phyloP scores from a whole-genome alignment of 1,284 basidiomycete genomes.

The Golubevia pallescens region DNA sequence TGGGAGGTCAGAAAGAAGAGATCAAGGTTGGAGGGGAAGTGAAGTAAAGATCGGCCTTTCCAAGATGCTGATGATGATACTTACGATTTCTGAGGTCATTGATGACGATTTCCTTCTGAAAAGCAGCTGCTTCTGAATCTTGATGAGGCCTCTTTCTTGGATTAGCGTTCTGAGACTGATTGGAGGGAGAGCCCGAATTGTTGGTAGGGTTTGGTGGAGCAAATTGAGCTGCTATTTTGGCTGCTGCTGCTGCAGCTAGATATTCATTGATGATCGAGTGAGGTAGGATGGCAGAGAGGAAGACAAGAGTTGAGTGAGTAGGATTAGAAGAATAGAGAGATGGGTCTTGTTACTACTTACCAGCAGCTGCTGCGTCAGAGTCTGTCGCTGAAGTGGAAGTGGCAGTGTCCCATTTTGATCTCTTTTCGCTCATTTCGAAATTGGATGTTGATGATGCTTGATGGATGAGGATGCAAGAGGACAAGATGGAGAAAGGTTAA shows the following conservation, averaged over 20 bases:
- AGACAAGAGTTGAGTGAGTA: slow-evolving; percentile 2
- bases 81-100: slow-evolving; percentile 94
- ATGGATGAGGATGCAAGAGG: too few species aligned
- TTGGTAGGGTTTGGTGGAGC: slow-evolving; percentile 1
- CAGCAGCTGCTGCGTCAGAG: slow-evolving; percentile 20
- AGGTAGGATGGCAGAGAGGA: not conserved
- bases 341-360: slow-evolving; percentile 6
- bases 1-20: too few species aligned
- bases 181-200: slow-evolving; percentile 7
- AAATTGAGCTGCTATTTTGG: slow-evolving; percentile 52
- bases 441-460: too few species aligned
- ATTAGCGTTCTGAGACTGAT: slow-evolving; percentile 13
- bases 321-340: not conserved
- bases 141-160: slow-evolving; percentile 1
- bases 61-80: too few species aligned
- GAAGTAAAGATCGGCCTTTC: too few species aligned
- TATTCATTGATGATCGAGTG: slow-evolving; percentile 4
- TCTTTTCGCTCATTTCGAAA: too few species aligned
- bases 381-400: not conserved
- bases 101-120: slow-evolving; percentile 84
- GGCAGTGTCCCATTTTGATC: too few species aligned
- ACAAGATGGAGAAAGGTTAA: too few species aligned
- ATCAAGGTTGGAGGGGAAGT: too few species aligned
- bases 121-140: not conserved
- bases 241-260: slow-evolving; percentile 45